Conservation (phyloP, 345 rosid genomes). For the Eucalyptus pumila region DNA sequence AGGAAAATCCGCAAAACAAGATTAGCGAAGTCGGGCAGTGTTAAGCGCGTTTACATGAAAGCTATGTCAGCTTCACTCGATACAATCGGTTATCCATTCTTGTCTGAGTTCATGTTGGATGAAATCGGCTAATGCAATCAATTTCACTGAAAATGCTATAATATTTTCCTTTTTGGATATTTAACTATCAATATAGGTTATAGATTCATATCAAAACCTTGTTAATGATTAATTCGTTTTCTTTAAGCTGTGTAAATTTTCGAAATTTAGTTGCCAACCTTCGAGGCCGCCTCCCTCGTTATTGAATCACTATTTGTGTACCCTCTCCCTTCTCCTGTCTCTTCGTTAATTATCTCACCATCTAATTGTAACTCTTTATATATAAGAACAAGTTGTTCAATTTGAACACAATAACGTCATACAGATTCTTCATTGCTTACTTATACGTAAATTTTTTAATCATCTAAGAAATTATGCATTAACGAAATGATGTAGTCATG, state of each 20-base stretch:
- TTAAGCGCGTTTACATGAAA: neutral
- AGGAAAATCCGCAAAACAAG: neutral
- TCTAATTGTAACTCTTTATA: neutral
- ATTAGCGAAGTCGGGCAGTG: neutral
- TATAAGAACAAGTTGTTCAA: neutral
- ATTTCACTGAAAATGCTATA: neutral
- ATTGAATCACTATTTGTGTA: neutral
- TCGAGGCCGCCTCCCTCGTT: neutral
- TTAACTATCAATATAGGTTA: neutral
- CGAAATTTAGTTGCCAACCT: neutral
- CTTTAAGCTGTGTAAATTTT: neutral
- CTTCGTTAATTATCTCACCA: neutral
- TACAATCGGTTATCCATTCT: neutral
- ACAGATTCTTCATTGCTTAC: neutral
- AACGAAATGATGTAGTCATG: neutral
- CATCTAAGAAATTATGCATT: neutral
- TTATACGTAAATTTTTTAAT: neutral
- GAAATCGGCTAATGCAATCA: neutral
- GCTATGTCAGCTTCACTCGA: neutral
- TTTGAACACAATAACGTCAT: neutral
- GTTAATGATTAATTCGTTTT: neutral
- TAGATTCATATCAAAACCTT: neutral
- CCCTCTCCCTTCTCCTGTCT: neutral
- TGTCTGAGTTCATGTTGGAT: neutral
- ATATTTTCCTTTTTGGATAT: neutral